These are phyloP conservation scores for Themeda triandra DNA, from an alignment of 176 grass and related monocot genomes.

Conservation along the genomic window DNA sequence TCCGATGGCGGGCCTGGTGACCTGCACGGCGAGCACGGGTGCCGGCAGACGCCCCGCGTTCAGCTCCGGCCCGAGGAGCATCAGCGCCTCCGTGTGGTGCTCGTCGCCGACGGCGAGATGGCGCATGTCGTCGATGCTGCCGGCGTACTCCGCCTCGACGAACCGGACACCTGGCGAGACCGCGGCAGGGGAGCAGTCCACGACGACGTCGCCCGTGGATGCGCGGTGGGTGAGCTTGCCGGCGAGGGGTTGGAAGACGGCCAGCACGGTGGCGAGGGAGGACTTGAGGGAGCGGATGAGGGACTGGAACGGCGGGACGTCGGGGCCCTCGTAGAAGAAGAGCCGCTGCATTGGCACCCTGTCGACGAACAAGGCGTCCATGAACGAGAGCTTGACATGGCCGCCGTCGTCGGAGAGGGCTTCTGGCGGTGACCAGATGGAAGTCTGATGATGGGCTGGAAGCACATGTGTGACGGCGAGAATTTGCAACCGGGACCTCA, in stretches of 20 bases:
- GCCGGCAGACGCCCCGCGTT: neutral
- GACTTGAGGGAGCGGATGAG: neutral
- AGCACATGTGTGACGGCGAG: too few relatives aligned
- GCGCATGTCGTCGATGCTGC: conserved; percentile 4
- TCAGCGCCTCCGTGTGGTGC: conserved; percentile 26
- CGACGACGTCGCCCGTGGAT: neutral
- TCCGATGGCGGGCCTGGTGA: conserved; percentile 6
- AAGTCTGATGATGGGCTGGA: too few relatives aligned
- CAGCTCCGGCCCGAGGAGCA: conserved; percentile 22
- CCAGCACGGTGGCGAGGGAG: conserved; percentile 1
- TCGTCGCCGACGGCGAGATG: conserved; percentile 25
- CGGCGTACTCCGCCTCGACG: conserved; percentile 37
- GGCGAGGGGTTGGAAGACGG: neutral
- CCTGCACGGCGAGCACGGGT: conserved; percentile 43
- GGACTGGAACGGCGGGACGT: neutral
- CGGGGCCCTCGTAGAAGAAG: too few relatives aligned
- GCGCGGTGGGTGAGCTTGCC: conserved; percentile 2
- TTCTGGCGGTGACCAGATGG: too few relatives aligned
- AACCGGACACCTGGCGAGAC: conserved; percentile 12
- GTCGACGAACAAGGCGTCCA: too few relatives aligned
- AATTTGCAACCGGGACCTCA: neutral
- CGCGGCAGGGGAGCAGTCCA: conserved; percentile 14
- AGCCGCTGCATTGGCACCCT: too few relatives aligned
- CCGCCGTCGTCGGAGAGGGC: too few relatives aligned
- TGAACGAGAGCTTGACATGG: too few relatives aligned